Base-by-base conservation (phyloP, 805 yeast species). In the Saccharomycopsis fermentans region DNA sequence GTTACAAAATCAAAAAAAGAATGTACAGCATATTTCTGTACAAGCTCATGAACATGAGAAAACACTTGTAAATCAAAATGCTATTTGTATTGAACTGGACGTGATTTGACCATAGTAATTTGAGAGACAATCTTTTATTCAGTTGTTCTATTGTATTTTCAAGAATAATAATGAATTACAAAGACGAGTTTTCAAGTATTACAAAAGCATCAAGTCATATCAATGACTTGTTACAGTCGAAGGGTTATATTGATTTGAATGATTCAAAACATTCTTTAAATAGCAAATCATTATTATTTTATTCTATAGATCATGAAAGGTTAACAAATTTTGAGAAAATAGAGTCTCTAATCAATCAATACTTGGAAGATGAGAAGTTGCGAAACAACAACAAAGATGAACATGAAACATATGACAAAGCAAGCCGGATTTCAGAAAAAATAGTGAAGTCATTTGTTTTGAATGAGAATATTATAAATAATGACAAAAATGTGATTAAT, bases 401-500 rank as follows among this genome's bases (percentile, higher is more conserved):
- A 52, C 6, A 19, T 11, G 9, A 40, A 4, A 32, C 27, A 14
- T 17, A n/a, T 4, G 57, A 52, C 14, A 11, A 24, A 12, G 34
- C 14, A 14, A 39, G 24, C 6, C 54, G 26, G 24, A 35, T n/a
- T 17, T 16, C 47, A 8, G 39, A 34, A 17, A 17, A 36, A 24
- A 52, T 55, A 16, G 55, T 55, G 24, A 53, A 50, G 26, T 17
- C 37, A 27, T 21, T 58, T 9, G 17, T 60, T 4, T 32, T 58
- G 3, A 58, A 58, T 37, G 58, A 58, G 26, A 43, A 37, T 11
- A 21, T 60, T 4, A 36, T 58, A n/a, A 54, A 47, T 14, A 60
- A 60, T 36, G 63, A 60, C 32, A 60, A 58, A 37, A 52, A 58
- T 16, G 55, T 56, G 8, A 53, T 60, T 16, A 60, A 60, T 40